A percentile compares a stretch with the other conserved stretches of the same genome.
Conservation (phyloP, 768 basidiomycete species). For the Dioszegia hungarica region DNA sequence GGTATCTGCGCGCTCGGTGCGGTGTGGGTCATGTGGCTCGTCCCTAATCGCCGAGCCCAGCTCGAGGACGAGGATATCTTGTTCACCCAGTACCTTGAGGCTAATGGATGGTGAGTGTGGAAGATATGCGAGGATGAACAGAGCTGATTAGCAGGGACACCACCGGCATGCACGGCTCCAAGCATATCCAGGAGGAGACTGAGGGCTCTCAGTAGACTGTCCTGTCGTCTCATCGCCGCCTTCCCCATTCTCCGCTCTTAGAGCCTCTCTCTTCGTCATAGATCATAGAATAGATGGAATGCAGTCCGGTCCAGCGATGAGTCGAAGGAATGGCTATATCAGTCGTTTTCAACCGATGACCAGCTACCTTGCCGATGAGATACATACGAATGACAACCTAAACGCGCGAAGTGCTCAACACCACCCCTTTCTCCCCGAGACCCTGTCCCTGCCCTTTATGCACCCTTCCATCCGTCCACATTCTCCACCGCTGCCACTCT, state of each 20-base stretch:
- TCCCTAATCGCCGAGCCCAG: background rate
- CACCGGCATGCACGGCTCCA: background rate
- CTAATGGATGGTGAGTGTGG: background rate
- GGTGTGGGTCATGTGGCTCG: background rate
- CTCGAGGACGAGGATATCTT: background rate
- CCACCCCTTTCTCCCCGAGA: no score
- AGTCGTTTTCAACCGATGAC: no score
- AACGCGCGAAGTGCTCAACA: no score
- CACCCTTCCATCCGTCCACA: slow-evolving; percentile 15
- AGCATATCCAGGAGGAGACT: background rate
- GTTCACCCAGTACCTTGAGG: background rate
- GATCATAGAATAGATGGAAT: no score
- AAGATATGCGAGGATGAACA: background rate
- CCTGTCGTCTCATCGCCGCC: no score
- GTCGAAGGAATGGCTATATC: no score
- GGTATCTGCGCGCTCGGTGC: background rate
- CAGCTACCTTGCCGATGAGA: no score
- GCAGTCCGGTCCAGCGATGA: no score
- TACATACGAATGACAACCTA: no score
- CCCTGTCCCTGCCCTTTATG: background rate
- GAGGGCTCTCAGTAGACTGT: background rate
- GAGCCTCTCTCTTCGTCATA: no score
- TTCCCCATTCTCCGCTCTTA: no score
- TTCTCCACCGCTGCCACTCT: slow-evolving; percentile 24
- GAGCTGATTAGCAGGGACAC: background rate